phyloP scores from a whole-genome alignment of 2,329 filamentous ascomycete genomes.

The Hymenoscyphus occultus region DNA sequence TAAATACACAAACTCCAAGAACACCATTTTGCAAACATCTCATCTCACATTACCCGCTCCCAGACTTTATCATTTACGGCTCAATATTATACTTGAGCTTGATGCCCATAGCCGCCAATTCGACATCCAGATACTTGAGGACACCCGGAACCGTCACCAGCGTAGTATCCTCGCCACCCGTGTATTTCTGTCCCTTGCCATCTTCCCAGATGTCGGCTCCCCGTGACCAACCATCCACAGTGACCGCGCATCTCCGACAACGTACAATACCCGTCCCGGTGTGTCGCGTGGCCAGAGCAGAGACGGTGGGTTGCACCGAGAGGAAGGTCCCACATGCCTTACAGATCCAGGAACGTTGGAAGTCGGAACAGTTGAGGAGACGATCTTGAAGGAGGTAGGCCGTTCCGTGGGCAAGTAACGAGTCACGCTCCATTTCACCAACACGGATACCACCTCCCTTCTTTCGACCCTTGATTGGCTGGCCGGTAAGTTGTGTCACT shows the following conservation, averaged over 20 bases:
- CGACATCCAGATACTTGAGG: slow-evolving; percentile 88
- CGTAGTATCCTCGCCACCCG: slow-evolving; percentile 87
- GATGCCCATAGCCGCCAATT: slow-evolving; percentile 94
- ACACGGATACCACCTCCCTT: slow-evolving; percentile 98
- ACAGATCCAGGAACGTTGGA: slow-evolving; percentile 86
- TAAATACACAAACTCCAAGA: slow-evolving; percentile 3
- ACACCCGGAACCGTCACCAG: slow-evolving; percentile 91
- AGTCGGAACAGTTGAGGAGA: slow-evolving; percentile 95
- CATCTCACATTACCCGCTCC: slow-evolving; percentile 2
- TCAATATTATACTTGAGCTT: slow-evolving; percentile 86
- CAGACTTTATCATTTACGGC: slow-evolving; percentile 7
- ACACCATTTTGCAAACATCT: slow-evolving; percentile 5
- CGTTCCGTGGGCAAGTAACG: slow-evolving; percentile 89
- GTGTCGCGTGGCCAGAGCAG: slow-evolving; percentile 61
- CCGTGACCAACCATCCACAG: slow-evolving; percentile 39
- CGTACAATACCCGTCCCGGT: slow-evolving; percentile 67
- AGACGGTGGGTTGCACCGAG: slow-evolving; percentile 77
- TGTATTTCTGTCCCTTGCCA: slow-evolving; percentile 76
- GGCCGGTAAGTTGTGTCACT: slow-evolving; percentile 83
- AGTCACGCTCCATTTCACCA: slow-evolving; percentile 98
- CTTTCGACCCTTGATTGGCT: slow-evolving; percentile 95
- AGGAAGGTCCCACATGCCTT: slow-evolving; percentile 86
- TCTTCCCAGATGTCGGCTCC: slow-evolving; percentile 89
- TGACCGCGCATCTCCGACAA: slow-evolving; percentile 70
- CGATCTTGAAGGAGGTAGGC: slow-evolving; percentile 94